Conservation (phyloP, 73 alveolate species). For the Durusdinium trenchii region DNA sequence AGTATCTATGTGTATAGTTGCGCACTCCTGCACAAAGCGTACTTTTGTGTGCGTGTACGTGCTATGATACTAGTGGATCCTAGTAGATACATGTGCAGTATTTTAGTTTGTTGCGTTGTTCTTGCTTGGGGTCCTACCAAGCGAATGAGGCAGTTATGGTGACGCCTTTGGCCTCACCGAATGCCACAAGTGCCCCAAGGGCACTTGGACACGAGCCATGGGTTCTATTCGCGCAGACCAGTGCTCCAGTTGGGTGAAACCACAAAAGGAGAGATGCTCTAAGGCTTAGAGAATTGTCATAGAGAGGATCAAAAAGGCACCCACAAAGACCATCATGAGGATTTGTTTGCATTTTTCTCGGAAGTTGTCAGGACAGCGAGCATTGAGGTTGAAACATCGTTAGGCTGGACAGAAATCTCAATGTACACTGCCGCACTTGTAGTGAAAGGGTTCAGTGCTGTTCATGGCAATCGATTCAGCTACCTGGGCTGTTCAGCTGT, state of each 20-base stretch:
- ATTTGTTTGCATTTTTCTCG: neutral
- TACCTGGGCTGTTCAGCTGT: no score
- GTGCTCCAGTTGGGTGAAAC: slow-evolving; percentile 71
- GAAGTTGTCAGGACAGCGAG: no score
- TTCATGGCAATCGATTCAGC: no score
- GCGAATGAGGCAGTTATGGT: slow-evolving; percentile 44
- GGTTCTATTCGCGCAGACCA: slow-evolving; percentile 87
- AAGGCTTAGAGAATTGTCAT: neutral
- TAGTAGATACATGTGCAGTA: no score
- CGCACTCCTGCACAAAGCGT: no score
- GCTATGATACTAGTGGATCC: no score
- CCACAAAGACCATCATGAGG: neutral
- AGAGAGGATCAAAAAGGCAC: neutral
- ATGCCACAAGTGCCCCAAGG: slow-evolving; percentile 66
- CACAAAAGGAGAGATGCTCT: neutral
- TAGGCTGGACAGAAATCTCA: no score
- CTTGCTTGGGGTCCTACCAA: neutral
- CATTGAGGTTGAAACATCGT: no score
- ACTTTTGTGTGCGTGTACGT: no score
- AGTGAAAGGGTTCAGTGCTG: no score
- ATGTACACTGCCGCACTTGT: no score
- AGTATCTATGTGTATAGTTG: no score
- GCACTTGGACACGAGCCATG: slow-evolving; percentile 86
- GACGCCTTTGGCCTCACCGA: slow-evolving; percentile 62
- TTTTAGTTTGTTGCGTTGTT: neutral